Evolutionary conservation across 805 yeast species (phyloP), one percentile per base, ranked within the genome.

Genomic region (Hanseniaspora valbyensis): DNA sequence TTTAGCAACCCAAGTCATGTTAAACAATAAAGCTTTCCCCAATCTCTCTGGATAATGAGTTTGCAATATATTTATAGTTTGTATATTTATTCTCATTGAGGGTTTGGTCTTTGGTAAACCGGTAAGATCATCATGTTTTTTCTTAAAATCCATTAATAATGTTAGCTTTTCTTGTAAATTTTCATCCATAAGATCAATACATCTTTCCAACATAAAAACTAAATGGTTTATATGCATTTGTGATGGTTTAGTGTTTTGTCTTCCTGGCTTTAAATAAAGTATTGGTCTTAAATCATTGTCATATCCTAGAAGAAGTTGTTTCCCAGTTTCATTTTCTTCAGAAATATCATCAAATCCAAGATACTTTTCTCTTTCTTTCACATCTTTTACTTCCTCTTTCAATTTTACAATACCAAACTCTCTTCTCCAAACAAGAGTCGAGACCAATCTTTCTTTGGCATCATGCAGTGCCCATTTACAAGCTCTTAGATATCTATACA

Each of bases 31-130:
- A 0, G 96, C 96, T 62, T 81, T 83, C 37, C 98, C 98, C 53
- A 92, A 72, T 59, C 98, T 77, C 65, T 92, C 98, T 5, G 98
- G 97, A 64, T 92, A 92, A 66, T 92, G 98, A 12, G 95, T 88
- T 68, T 92, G 98, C 59, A 92, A 71, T 62, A 92, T 92, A 64
- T 83, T 86, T 57, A 92, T 72, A 30, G 90, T 96, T 67, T 88
- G 95, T 62, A 88, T 81, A 34, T 96, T 96, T 14, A 79, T 83
- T 46, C 83, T 75, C 39, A 90, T 72, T 1, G 95, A 86, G 16
- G 97, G 96, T 26, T 26, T 26, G 69, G 73, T 59, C 61, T 69
- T 72, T 52, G 85, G 83, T n/a, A 67, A 71, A 7, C 9, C 10
- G 6, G 6, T 26, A 7, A 26, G 10, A 26, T 26, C 29, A 51